Evolutionary conservation across 805 yeast species (phyloP).

Genomic region (Ogataea pilisensis): DNA sequence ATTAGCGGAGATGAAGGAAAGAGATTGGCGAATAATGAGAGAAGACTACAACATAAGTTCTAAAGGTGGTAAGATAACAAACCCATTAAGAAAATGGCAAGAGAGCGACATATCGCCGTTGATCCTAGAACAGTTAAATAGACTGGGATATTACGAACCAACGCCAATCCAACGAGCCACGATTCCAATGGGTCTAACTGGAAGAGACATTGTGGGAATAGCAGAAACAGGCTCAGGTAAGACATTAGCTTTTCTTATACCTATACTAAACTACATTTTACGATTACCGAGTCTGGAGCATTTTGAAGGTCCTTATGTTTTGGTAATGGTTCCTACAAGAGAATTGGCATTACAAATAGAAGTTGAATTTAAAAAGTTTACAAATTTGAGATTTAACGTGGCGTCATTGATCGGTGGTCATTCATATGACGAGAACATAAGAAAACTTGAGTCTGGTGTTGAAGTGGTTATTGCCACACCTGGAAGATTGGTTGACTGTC

Average conservation of each 20-base stretch:
- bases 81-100: conserved; percentile 73
- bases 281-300: conserved; percentile 44
- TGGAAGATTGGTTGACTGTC: conserved; percentile 79
- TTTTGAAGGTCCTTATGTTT: conserved; percentile 66
- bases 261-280: conserved; percentile 55
- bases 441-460: conserved; percentile 56
- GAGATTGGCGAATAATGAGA: conserved; percentile 88
- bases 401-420: conserved; percentile 89
- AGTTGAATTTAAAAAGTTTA: conserved; percentile 44
- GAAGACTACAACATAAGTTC: conserved; percentile 70
- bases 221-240: conserved; percentile 98
- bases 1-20: conserved; percentile 57
- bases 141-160: conserved; percentile 55
- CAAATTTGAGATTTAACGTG: conserved; percentile 38
- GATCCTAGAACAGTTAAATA: conserved; percentile 35
- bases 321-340: conserved; percentile 87
- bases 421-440: conserved; percentile 67
- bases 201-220: conserved; percentile 75
- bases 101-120: conserved; percentile 51
- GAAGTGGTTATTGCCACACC: conserved; percentile 92
- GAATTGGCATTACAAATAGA: conserved; percentile 90
- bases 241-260: conserved; percentile 78
- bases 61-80: conserved; percentile 43
- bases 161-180: conserved; percentile 92
- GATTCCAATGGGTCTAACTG: conserved; percentile 60